These are phyloP conservation scores for Helotiales sp. DNA, from an alignment of 2,329 filamentous ascomycete genomes.

Conservation along the genomic window DNA sequence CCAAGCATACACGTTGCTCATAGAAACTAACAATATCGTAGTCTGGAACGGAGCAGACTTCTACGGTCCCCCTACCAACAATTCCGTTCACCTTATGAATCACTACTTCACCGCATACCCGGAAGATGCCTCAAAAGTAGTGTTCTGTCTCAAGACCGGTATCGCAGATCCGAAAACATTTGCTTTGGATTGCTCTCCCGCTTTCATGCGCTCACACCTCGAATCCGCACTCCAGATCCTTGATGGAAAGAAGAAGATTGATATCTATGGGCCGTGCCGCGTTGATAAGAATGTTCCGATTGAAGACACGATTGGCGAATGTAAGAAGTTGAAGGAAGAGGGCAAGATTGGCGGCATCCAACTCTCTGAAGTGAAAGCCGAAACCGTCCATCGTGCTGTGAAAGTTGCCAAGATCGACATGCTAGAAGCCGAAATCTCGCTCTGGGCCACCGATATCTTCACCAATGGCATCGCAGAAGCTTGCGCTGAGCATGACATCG, in stretches of 20 bases:
- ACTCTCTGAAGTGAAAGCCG: slow-evolving; percentile 41
- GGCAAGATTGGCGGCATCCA: slow-evolving; percentile 45
- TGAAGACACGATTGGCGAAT: slow-evolving; percentile 33
- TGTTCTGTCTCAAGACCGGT: slow-evolving; percentile 62
- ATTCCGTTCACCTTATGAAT: slow-evolving; percentile 59
- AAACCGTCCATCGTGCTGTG: slow-evolving; percentile 41
- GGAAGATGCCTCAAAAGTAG: slow-evolving; percentile 59
- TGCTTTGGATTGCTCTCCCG: slow-evolving; percentile 49
- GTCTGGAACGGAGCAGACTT: slow-evolving; percentile 65
- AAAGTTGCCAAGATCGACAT: slow-evolving; percentile 38
- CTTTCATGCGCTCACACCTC: slow-evolving; percentile 53
- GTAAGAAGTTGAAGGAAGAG: slow-evolving; percentile 37
- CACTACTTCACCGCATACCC: slow-evolving; percentile 64
- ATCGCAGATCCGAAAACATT: slow-evolving; percentile 35
- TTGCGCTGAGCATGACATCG: slow-evolving; percentile 60
- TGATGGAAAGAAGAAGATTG: slow-evolving; percentile 47
- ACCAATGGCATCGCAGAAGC: slow-evolving; percentile 41
- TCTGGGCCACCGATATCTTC: slow-evolving; percentile 39
- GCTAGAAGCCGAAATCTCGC: slow-evolving; percentile 46
- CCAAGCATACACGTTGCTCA: not conserved
- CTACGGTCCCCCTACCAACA: slow-evolving; percentile 59
- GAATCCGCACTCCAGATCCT: slow-evolving; percentile 52
- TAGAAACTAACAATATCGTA: not conserved
- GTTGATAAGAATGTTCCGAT: slow-evolving; percentile 44
- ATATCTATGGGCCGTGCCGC: slow-evolving; percentile 53